Conservation (phyloP, 345 rosid genomes). For the Populus nigra region DNA sequence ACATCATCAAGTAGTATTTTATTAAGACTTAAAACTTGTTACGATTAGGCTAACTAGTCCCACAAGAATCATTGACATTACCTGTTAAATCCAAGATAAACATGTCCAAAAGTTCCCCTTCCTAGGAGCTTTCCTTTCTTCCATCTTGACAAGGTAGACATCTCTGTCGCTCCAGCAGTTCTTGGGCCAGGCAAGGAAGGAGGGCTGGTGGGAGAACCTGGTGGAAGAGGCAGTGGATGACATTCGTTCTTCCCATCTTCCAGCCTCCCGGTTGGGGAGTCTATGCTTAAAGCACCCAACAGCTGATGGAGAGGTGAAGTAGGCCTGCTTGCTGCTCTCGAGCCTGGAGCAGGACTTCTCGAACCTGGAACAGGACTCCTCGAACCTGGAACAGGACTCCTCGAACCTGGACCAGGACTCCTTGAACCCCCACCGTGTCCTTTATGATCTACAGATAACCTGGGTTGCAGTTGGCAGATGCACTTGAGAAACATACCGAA, state of each 20-base stretch:
- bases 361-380: conserved; percentile 28
- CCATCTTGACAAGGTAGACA: conserved; percentile 52
- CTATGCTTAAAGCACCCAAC: conserved; percentile 47
- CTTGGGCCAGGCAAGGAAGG: conserved; percentile 48
- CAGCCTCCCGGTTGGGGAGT: conserved; percentile 58
- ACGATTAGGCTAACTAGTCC: not conserved
- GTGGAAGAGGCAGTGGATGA: conserved; percentile 90
- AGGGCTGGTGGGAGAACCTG: conserved; percentile 81
- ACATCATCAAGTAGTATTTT: not conserved
- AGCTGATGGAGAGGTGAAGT: conserved; percentile 71
- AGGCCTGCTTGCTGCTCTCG: conserved; percentile 65
- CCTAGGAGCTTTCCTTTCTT: conserved; percentile 88
- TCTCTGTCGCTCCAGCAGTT: conserved; percentile 41
- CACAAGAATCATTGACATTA: conserved; percentile 14
- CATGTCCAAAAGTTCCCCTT: conserved; percentile 96
- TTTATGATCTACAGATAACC: conserved; percentile 41
- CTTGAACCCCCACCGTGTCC: conserved; percentile 35
- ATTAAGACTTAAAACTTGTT: not conserved
- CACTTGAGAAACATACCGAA: conserved; percentile 10
- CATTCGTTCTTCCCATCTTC: conserved; percentile 65
- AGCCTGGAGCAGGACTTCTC: conserved; percentile 33
- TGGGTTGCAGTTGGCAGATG: conserved; percentile 11
- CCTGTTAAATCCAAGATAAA: conserved; percentile 94
- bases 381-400: conserved; percentile 48
- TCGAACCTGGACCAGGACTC: conserved; percentile 38